phyloP scores from a whole-genome alignment of 2,329 filamentous ascomycete genomes.

The Fusarium ramigenum region DNA sequence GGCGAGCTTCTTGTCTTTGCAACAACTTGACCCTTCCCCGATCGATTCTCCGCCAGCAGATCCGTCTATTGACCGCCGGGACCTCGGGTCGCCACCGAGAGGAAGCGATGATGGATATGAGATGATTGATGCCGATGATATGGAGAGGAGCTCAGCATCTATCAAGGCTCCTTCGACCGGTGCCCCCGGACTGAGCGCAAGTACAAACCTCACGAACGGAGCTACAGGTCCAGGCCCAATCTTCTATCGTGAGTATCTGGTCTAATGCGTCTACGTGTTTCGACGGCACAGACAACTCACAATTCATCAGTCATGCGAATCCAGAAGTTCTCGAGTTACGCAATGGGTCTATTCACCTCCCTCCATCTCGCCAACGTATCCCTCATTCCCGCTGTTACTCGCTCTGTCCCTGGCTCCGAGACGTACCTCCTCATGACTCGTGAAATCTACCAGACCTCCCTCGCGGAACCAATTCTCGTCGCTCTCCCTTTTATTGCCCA shows the following conservation, averaged over 20 bases:
- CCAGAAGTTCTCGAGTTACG: conserved; percentile 90
- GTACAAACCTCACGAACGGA: conserved; percentile 32
- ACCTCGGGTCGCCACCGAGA: conserved; percentile 46
- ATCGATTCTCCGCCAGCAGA: conserved; percentile 67
- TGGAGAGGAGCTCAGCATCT: conserved; percentile 45
- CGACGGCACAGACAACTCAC: background rate
- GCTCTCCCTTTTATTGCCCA: conserved; percentile 79
- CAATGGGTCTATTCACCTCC: conserved; percentile 78
- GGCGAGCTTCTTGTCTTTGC: conserved; percentile 66
- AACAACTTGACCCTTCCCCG: conserved; percentile 83
- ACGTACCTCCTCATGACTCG: conserved; percentile 89
- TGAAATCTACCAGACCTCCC: conserved; percentile 87
- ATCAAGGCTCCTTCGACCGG: conserved; percentile 55
- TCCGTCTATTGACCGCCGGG: conserved; percentile 53
- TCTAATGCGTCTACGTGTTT: background rate
- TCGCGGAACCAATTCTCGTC: conserved; percentile 83
- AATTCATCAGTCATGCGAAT: conserved; percentile 59
- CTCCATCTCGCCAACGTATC: conserved; percentile 86
- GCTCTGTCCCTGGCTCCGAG: conserved; percentile 78
- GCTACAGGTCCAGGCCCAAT: conserved; percentile 69
- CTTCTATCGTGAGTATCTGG: conserved; percentile 74
- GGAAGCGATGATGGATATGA: conserved; percentile 46
- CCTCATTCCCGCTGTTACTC: conserved; percentile 78
- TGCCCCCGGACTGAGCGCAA: conserved; percentile 67
- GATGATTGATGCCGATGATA: conserved; percentile 41